Conservation (phyloP, 495 filamentous ascomycete species). For the Haplographium delicatum region DNA sequence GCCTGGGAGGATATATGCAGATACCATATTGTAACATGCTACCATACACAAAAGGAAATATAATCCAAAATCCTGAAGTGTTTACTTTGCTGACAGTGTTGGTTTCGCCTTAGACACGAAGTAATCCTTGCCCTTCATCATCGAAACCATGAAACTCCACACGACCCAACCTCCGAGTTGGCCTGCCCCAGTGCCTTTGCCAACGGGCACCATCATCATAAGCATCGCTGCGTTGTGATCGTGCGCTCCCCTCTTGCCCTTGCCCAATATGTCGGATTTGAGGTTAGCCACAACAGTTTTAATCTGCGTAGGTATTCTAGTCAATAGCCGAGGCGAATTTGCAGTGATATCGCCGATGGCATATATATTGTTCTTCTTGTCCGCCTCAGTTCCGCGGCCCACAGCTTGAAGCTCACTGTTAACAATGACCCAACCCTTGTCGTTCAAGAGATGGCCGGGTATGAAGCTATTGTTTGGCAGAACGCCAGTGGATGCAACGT, state of each 20-base stretch:
- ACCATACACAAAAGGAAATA: too few relatives aligned
- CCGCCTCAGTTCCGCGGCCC: background rate
- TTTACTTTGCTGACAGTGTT: background rate
- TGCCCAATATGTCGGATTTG: background rate
- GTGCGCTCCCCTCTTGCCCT: background rate
- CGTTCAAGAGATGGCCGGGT: slow-evolving; percentile 31
- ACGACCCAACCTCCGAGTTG: background rate
- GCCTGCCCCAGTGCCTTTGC: background rate
- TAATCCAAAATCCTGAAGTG: too few relatives aligned
- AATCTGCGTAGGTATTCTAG: background rate
- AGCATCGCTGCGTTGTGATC: background rate
- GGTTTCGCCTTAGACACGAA: background rate
- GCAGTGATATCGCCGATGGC: background rate
- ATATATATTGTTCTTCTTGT: background rate
- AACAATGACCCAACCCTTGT: background rate
- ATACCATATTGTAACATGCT: too few relatives aligned
- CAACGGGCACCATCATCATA: background rate
- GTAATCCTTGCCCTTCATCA: background rate
- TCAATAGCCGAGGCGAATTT: background rate
- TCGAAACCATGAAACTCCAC: background rate
- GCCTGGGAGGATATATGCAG: too few relatives aligned
- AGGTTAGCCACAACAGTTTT: background rate
- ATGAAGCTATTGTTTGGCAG: slow-evolving; percentile 40
- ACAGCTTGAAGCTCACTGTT: background rate
- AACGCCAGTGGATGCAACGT: slow-evolving; percentile 38